Conservation (phyloP, 495 filamentous ascomycete genomes). For the Penicillium paradoxum region DNA sequence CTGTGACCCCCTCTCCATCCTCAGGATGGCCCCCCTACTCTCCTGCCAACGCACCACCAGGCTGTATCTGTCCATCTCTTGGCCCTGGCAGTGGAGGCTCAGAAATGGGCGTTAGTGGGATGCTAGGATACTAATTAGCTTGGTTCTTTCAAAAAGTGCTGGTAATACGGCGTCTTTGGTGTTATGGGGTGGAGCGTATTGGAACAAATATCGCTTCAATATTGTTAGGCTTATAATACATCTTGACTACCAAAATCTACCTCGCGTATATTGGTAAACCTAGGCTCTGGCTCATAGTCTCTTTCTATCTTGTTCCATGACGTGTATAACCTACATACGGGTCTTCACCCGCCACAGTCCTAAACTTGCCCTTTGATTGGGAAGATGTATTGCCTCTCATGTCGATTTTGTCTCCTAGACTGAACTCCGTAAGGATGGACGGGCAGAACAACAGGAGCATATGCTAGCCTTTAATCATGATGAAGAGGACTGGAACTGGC, state of each 20-base stretch:
- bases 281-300: no score
- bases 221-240: not conserved
- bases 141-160: not conserved
- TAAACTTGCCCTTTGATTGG: no score
- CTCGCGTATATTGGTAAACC: no score
- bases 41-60: conserved; percentile 14
- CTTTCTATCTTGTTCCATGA: no score
- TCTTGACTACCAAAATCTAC: not conserved
- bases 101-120: conserved; percentile 9
- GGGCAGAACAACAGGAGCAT: no score
- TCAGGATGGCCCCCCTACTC: conserved; percentile 13
- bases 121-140: conserved; percentile 6
- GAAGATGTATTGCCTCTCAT: no score
- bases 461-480: no score
- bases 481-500: no score
- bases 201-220: not conserved
- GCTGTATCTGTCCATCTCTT: conserved; percentile 25
- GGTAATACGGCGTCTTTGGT: not conserved
- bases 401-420: no score
- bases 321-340: no score
- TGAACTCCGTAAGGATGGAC: no score
- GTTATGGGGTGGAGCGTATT: not conserved
- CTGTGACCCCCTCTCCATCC: conserved; percentile 10
- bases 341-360: no score
- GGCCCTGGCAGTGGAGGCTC: conserved; percentile 4